Evolutionary conservation across 2,329 filamentous ascomycete species (phyloP).

Genomic region (Penicillium sp.): DNA sequence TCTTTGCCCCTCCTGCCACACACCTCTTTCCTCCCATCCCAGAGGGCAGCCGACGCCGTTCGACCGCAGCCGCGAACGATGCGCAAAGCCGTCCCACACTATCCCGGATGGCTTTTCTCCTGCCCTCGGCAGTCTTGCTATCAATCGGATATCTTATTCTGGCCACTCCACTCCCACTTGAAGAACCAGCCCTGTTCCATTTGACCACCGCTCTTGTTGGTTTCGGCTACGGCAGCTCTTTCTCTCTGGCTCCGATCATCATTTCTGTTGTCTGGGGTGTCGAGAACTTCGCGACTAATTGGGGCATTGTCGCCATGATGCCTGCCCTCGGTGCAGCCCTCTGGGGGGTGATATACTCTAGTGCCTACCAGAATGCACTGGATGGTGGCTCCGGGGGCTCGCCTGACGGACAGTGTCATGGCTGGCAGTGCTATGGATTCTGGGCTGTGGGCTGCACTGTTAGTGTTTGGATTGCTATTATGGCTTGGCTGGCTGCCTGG

Average conservation of each 20-base stretch:
- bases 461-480: conserved; percentile 74
- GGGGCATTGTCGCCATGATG: conserved; percentile 90
- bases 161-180: conserved; percentile 73
- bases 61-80: conserved; percentile 28
- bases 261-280: conserved; percentile 98
- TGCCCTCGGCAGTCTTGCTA: conserved; percentile 70
- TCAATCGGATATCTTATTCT: conserved; percentile 74
- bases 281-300: conserved; percentile 98
- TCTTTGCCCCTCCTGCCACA: conserved; percentile 69
- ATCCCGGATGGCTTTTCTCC: conserved; percentile 75
- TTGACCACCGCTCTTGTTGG: conserved; percentile 80
- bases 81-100: conserved; percentile 53
- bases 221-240: conserved; percentile 87
- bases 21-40: conserved; percentile 55
- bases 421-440: conserved; percentile 78
- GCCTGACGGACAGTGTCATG: conserved; percentile 68
- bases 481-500: conserved; percentile 75
- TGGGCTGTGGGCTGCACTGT: conserved; percentile 73
- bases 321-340: conserved; percentile 83
- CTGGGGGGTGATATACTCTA: conserved; percentile 86
- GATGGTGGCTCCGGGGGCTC: conserved; percentile 37
- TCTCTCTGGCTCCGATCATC: conserved; percentile 84
- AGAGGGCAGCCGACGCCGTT: conserved; percentile 37
- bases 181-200: conserved; percentile 79
- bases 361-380: conserved; percentile 38